Conservation (phyloP, 495 filamentous ascomycete genomes). For the Oleoguttula mirabilis region DNA sequence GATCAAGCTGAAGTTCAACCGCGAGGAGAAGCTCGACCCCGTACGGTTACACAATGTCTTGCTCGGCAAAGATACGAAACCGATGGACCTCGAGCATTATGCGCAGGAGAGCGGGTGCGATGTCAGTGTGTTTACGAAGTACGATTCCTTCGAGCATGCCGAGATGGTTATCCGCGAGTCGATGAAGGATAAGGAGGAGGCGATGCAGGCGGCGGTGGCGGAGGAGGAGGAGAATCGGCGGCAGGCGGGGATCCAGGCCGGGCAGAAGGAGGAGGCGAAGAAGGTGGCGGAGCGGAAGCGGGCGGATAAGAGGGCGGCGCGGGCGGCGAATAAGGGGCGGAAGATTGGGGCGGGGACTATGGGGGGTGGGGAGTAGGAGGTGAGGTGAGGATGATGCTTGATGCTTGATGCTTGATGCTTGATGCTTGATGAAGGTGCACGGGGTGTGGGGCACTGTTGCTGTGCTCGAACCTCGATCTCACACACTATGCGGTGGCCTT, state of each 20-base stretch:
- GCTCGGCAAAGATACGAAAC: constrained; percentile 16
- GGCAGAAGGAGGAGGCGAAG: constrained; percentile 22
- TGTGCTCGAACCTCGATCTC: no score
- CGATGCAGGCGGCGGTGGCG: constrained; percentile 32
- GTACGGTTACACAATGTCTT: constrained; percentile 56
- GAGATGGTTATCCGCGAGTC: constrained; percentile 52
- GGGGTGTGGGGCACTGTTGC: no score
- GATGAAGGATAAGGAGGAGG: constrained; percentile 33
- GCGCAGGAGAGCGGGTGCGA: constrained; percentile 17
- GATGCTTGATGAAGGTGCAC: no score
- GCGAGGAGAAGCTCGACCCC: constrained; percentile 72
- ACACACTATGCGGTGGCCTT: no score
- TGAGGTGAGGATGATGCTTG: no score
- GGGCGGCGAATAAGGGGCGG: constrained; percentile 33
- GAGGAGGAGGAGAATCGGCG: constrained; percentile 36
- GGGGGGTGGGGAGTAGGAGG: constrained; percentile 1
- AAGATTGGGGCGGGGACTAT: constrained; percentile 22
- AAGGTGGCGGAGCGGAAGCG: constrained; percentile 8
- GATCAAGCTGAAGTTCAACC: constrained; percentile 86
- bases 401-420: no score
- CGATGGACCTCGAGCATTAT: constrained; percentile 26
- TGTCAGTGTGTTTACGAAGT: constrained; percentile 18
- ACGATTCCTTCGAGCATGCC: constrained; percentile 47
- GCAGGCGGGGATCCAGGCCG: constrained; percentile 18
- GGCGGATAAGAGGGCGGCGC: constrained; percentile 17